Conservation (phyloP, 1,139 yeast species). For the Protomyces inundatus region DNA sequence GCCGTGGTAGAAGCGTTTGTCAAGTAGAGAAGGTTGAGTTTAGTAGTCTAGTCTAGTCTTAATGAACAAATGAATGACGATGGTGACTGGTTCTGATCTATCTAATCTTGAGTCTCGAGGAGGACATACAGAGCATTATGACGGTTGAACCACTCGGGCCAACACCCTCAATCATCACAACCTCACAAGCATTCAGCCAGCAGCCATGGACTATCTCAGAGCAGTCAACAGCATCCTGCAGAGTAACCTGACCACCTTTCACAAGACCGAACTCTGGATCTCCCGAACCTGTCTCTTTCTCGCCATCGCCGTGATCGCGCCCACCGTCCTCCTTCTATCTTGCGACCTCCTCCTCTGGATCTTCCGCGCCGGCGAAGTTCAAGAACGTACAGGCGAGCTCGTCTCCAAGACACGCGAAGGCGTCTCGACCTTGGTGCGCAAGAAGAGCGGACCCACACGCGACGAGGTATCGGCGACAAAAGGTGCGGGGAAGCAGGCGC, state of each 20-base stretch:
- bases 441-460: background rate
- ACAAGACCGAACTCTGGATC: constrained; percentile 16
- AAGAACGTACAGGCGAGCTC: background rate
- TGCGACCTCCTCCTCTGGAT: constrained; percentile 22
- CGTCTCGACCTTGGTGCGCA: background rate
- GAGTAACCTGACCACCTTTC: constrained; percentile 5
- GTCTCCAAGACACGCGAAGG: constrained; percentile 9
- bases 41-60: too few species aligned
- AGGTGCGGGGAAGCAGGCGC: background rate
- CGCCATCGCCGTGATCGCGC: constrained; percentile 12
- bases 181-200: background rate
- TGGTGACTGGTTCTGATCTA: too few species aligned
- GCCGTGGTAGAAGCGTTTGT: constrained; percentile 41
- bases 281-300: constrained; percentile 5
- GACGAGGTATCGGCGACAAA: background rate
- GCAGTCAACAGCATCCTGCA: background rate
- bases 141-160: too few species aligned
- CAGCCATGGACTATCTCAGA: background rate
- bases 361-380: constrained; percentile 13
- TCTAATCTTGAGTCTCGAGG: too few species aligned
- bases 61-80: too few species aligned
- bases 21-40: background rate
- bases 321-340: constrained; percentile 8
- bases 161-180: background rate
- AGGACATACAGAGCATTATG: too few species aligned